Percentiles rank a stretch among this genome's conserved stretches.
phyloP scores from a whole-genome alignment of 345 rosid genomes.

The Eucalyptus microcorys region DNA sequence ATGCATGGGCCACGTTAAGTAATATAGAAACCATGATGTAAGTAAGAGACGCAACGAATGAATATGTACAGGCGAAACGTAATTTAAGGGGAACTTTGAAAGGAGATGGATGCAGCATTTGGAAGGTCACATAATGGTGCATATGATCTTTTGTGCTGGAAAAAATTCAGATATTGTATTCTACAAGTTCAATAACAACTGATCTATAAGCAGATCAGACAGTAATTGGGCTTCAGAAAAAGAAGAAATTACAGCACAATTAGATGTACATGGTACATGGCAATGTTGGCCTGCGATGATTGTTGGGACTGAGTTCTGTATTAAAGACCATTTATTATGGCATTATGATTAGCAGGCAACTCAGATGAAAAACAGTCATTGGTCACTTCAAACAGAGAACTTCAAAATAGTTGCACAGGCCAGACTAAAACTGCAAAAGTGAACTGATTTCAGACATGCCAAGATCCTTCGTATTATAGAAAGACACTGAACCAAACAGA shows the following conservation, averaged over 20 bases:
- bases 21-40: background rate
- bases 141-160: background rate
- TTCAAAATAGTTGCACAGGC: background rate
- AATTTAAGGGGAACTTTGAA: background rate
- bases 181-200: background rate
- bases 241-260: background rate
- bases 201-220: background rate
- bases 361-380: background rate
- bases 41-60: background rate
- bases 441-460: background rate
- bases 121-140: background rate
- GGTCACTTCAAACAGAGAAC: background rate
- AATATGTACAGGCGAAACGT: background rate
- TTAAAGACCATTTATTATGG: background rate
- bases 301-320: background rate
- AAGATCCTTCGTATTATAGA: background rate
- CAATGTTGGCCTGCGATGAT: background rate
- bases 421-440: background rate
- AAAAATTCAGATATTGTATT: background rate
- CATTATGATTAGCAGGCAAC: background rate
- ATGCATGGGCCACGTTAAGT: background rate
- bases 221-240: background rate
- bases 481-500: background rate
- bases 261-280: background rate
- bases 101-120: background rate